Evolutionary conservation across 139 green algal genomes (phyloP), one percentile per base, ranked within the genome.

Genomic region (Chlorella sp.): DNA sequence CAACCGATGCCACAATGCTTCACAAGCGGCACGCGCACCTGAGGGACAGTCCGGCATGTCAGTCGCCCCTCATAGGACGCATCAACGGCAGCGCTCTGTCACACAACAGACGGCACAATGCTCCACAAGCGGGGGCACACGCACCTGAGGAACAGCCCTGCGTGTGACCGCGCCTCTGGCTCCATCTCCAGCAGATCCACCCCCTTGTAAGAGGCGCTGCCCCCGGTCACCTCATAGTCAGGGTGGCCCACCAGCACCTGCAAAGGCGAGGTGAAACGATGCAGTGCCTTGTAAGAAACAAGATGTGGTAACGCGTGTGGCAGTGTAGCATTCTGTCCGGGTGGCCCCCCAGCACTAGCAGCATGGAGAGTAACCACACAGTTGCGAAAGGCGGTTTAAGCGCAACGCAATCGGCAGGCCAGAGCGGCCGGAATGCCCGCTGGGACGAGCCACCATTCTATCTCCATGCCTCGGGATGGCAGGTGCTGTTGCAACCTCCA

Each of bases 221-320:
- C 98, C 1, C 40, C 91, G 0, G 94, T 99, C 22, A 99, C 97
- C 88, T 99, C 96, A 92, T 99, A 99, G 82, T 99, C 97, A 0
- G 98, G 98, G 90, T 99, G 98, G 0, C 98, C 98, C 2, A 99
- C 98, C 39, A 99, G 94, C 64, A 99, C 79, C 79, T 85, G 79
- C 79, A 28, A 28, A 18, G 21, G 69, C 12, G 69, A 42, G 3
- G n/a, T 4, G 3, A 77, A 77, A 37, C 3, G 3, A 36, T 77
- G 69, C 69, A 37, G 2, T 24, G 21, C 68, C 19, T 14, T 30
- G 64, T 73, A 30, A 26, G 48, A 57, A 57, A 57, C 48, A 28
- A 75, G 66, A n/a, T 18, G 19, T 99, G 22, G 30, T 22, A 19
- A 24, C 96, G 61, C 93, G n/a, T 95, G 64, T 98, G 97, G 0